phyloP scores from a whole-genome alignment of 2,329 filamentous ascomycete species.

The Endoconidiophora polonica region DNA sequence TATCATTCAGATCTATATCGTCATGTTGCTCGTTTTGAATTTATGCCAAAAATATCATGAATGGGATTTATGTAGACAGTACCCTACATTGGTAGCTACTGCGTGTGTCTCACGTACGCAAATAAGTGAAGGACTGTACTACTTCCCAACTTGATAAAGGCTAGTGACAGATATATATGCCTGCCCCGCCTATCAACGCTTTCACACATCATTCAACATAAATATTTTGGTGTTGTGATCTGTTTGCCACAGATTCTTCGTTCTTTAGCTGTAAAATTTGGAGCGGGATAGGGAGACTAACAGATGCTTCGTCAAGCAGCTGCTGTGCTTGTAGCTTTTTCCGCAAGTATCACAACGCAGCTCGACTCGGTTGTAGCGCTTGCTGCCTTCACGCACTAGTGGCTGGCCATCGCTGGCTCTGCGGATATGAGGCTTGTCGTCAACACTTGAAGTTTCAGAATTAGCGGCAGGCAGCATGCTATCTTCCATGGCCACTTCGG shows the following conservation, averaged over 20 bases:
- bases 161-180: neutral
- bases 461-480: constrained; percentile 16
- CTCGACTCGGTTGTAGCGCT: constrained; percentile 68
- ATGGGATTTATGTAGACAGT: neutral
- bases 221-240: neutral
- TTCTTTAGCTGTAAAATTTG: constrained; percentile 13
- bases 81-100: neutral
- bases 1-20: neutral
- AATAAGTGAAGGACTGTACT: neutral
- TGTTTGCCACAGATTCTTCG: neutral
- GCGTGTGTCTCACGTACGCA: neutral
- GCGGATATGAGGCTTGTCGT: constrained; percentile 32
- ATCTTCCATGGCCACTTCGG: constrained; percentile 40
- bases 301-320: constrained; percentile 99
- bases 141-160: neutral
- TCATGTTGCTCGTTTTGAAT: neutral
- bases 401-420: constrained; percentile 77
- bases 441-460: constrained; percentile 19
- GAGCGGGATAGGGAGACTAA: constrained; percentile 58
- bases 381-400: constrained; percentile 62
- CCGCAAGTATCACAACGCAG: constrained; percentile 95
- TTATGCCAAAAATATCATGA: neutral
- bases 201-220: neutral
- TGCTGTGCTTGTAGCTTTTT: constrained; percentile 99
- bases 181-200: neutral